Conservation (phyloP, 495 filamentous ascomycete genomes). For the Neurospora sp. region DNA sequence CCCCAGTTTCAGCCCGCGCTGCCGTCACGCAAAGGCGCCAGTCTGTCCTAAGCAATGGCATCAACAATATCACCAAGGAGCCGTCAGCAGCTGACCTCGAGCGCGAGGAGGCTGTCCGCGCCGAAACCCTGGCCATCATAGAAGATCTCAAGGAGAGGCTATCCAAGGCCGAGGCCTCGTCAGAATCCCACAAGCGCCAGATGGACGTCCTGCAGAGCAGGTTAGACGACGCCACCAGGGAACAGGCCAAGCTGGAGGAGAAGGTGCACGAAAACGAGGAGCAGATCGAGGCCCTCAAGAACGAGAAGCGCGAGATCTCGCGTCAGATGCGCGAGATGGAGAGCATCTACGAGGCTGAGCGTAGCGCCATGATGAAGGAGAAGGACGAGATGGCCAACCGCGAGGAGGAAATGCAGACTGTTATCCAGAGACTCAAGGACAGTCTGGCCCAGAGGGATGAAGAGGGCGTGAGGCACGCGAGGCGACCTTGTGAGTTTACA, state of each 20-base stretch:
- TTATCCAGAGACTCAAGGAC: conserved; percentile 86
- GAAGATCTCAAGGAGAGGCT: conserved; percentile 78
- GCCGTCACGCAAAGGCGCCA: conserved; percentile 49
- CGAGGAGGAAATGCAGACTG: conserved; percentile 80
- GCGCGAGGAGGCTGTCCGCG: conserved; percentile 43
- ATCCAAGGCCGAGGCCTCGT: conserved; percentile 65
- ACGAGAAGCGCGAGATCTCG: conserved; percentile 66
- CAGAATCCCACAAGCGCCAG: conserved; percentile 77
- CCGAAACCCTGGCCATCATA: conserved; percentile 65
- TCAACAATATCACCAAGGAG: conserved; percentile 31
- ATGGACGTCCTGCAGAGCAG: conserved; percentile 72
- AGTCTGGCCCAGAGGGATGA: conserved; percentile 62
- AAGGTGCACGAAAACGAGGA: conserved; percentile 71
- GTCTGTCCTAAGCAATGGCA: conserved; percentile 52
- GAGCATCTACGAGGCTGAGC: conserved; percentile 79
- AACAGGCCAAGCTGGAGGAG: conserved; percentile 81
- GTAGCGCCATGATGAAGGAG: conserved; percentile 77
- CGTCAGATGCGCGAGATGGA: conserved; percentile 83
- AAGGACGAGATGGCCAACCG: conserved; percentile 75
- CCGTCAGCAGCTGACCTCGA: conserved; percentile 33
- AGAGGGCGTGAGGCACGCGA: conserved; percentile 54
- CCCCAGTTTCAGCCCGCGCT: conserved; percentile 60
- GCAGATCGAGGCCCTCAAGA: conserved; percentile 65
- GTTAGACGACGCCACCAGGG: conserved; percentile 73
- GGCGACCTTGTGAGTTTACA: conserved; percentile 51